Evolutionary conservation across 441 rosid species (phyloP), one percentile per base, ranked within the genome.

Genomic region (Gossypium davidsonii): DNA sequence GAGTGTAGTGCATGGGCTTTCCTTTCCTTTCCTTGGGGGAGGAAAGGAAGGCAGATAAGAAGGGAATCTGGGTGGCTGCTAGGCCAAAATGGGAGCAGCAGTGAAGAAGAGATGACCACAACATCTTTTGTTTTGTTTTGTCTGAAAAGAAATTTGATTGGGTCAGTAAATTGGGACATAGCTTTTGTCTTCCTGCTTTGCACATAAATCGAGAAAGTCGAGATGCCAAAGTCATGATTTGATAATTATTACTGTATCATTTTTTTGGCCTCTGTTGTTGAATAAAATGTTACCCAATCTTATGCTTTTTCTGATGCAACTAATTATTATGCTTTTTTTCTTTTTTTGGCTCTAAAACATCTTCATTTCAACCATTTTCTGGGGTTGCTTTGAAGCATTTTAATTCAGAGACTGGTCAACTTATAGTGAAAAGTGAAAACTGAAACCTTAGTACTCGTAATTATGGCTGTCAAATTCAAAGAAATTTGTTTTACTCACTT

Each of bases 201-300:
- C 88, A 80, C 83, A 60, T 3, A 34, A 21, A 46, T 59, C 88
- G 55, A 82, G 77, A 20, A 81, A 82, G 69, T 7, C 21, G 48
- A 74, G 77, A 77, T 63, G 81, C 74, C 79, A 78, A 76, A 28
- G 56, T 58, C 67, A 55, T 84, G 72, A 78, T 84, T 84, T 79
- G 76, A 76, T 76, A 66, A 84, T 80, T 59, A 78, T 81, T 64
- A 73, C 81, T 58, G 46, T 79, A 46, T 77, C 64, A 58, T 53
- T 79, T 77, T 58, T n/a, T 15, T 51, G 15, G 6, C 20, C 53
- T 57, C 72, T 71, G 57, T 74, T 74, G 64, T 73, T 44, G 28
- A 67, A 58, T 62, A 31, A 42, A 26, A 53, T 56, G 72, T 57
- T 34, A 26, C 67, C 75, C 80, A 83, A 83, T 80, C 74, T 80